Base-by-base conservation (phyloP, 768 basidiomycete genomes). In the Boletus pseudopeckii region DNA sequence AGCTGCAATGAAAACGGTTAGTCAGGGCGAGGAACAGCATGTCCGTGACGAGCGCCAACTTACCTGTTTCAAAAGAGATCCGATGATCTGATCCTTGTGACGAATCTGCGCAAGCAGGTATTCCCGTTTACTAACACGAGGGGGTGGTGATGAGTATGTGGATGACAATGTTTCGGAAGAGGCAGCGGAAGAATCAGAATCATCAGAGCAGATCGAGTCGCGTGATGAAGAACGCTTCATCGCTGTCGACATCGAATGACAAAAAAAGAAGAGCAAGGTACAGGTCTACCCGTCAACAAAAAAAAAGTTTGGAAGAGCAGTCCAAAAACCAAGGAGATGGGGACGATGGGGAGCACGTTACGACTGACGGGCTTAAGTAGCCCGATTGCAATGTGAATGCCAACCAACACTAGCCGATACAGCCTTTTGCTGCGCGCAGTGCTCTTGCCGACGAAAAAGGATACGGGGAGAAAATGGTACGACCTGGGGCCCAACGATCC, bases 21-120 rank as follows among this genome's bases (percentile, higher is more conserved):
- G 32, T 64, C 34, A 56, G 45, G 8, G 33, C 22, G 30, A 50
- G 39, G 38, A 5, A 5, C 20, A 4, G 8, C 42, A 0, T 7
- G 17, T 4, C 1, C 13, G 44, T 5, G 15, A 34, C 4, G 36
- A 41, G 2, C 18, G 7, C 38, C 5, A 1, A 67, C 76, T 14
- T 33, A 85, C 89, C 76, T 92, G 89, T 66, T 91, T 91, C 59
- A 93, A 78, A 14, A 92, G 80, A 14, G 84, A 87, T 57, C 91
- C 88, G 60, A 93, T 92, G 60, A 92, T 86, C 18, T 82, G 77
- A 72, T 93, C 90, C 74, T 93, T 93, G 73, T 93, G 90, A 50
- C 85, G 80, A 58, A 93, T 85, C 66, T 92, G 88, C 5, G 89
- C 88, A 24, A 92, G 80, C 17, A 93, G 76, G 65, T 91, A 91